These are phyloP conservation scores for Fusarium dimerum DNA, from an alignment of 2,329 filamentous ascomycete species.

Conservation along the genomic window DNA sequence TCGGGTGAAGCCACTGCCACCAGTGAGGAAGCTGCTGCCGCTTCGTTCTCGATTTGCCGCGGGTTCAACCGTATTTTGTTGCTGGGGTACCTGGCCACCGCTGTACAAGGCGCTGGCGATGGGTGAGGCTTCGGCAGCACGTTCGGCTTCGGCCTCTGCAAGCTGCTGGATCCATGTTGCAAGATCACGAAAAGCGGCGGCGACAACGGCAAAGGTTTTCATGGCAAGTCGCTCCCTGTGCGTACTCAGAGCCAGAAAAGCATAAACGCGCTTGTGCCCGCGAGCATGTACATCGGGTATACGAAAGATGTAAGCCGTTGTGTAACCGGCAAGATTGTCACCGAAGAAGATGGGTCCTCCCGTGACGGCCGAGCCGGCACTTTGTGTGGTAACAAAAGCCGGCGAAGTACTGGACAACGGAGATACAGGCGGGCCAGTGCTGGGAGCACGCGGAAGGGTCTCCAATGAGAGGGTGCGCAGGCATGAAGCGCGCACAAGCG, in stretches of 20 bases:
- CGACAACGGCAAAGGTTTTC: conserved; percentile 65
- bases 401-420: conserved; percentile 42
- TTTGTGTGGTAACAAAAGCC: conserved; percentile 56
- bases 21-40: conserved; percentile 58
- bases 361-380: conserved; percentile 54
- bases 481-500: conserved; percentile 66
- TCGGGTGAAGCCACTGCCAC: conserved; percentile 57
- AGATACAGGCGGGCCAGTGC: conserved; percentile 41
- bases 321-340: conserved; percentile 65
- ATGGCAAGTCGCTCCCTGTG: conserved; percentile 66
- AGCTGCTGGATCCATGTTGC: conserved; percentile 67
- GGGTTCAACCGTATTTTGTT: conserved; percentile 31
- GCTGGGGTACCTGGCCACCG: conserved; percentile 32
- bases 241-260: conserved; percentile 65
- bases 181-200: conserved; percentile 63
- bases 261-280: conserved; percentile 69
- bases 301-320: conserved; percentile 70
- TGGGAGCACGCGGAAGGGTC: conserved; percentile 59
- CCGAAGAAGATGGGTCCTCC: conserved; percentile 71
- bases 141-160: conserved; percentile 64
- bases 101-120: conserved; percentile 42
- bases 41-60: conserved; percentile 39
- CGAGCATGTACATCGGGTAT: conserved; percentile 68
- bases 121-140: conserved; percentile 46
- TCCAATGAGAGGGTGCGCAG: conserved; percentile 67